Evolutionary conservation across 2,329 filamentous ascomycete species (phyloP), one percentile per base, ranked within the genome.

Genomic region (Cordyceps pruinosa): DNA sequence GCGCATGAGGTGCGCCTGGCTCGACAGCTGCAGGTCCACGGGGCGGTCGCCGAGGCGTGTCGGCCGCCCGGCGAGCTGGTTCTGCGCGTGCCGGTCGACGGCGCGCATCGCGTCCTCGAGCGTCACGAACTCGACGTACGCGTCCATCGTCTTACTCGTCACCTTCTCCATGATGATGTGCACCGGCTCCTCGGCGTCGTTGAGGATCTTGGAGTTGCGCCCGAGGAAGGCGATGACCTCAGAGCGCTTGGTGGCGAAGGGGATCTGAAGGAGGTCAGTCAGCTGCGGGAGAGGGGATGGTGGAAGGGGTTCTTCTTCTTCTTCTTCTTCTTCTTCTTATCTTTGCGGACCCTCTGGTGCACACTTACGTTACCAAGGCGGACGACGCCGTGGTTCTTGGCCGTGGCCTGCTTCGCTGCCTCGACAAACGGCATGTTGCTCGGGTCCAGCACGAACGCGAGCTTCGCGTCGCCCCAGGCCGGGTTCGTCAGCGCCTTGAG

Each of bases 81-180:
- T 73, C 13, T 67, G 63, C 26, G 76, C 71, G 57, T 80, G 76
- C 34, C 75, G 73, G 28, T 78, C 74, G 0, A 85, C 78, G 2
- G 78, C 76, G 49, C 72, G 74, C 56, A 79, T 70, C 4, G 84
- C 83, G 57, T 83, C 81, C 6, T 77, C 68, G 5, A 79, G 69
- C 26, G 69, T 77, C 23, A 75, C 65, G 58, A 85, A 84, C 67
- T 85, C 83, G 42, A 84, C 77, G 59, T 79, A 86, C 4, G 77
- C 80, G 59, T 85, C 82, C 67, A 82, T 77, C 0, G 83, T 85
- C 75, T 85, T 85, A 65, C 77, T 78, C 3, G 80, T 81, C 23
- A 78, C 74, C n/a, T 81, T 77, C 56, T 85, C 83, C 82, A 85
- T 85, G 62, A 85, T 82, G 61, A 85, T 84, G 59, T 85, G 83